phyloP scores from a whole-genome alignment of 2,329 filamentous ascomycete genomes.

The Aspergillus neoniger region DNA sequence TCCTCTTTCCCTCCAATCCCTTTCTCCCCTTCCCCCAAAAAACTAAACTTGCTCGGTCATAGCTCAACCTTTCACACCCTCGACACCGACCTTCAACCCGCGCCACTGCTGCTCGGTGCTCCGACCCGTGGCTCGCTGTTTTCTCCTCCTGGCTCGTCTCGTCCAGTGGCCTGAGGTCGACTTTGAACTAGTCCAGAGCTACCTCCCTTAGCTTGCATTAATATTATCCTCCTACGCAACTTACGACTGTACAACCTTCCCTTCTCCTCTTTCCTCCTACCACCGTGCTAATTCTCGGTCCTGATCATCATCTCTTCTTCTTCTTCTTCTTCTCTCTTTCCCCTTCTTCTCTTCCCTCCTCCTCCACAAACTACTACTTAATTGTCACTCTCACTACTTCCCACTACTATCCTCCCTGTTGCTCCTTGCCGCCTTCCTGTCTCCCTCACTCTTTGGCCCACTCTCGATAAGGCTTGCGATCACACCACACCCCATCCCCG shows the following conservation, averaged over 20 bases:
- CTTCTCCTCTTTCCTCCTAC: constrained; percentile 12
- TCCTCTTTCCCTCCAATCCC: neutral
- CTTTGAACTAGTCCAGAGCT: constrained; percentile 11
- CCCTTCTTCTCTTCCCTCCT: constrained; percentile 15
- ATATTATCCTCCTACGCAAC: constrained; percentile 12
- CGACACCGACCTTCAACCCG: constrained; percentile 12
- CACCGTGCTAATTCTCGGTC: neutral
- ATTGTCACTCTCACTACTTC: neutral
- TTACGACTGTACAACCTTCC: constrained; percentile 19
- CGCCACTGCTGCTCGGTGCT: constrained; percentile 27
- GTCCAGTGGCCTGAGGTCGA: constrained; percentile 24
- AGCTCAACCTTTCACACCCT: constrained; percentile 2
- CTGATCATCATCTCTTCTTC: constrained; percentile 18
- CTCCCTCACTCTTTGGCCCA: constrained; percentile 15
- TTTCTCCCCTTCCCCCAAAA: too few relatives aligned
- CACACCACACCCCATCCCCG: constrained; percentile 14
- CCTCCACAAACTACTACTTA: neutral
- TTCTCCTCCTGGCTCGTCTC: constrained; percentile 15
- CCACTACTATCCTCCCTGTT: constrained; percentile 1
- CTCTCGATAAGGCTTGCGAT: constrained; percentile 16
- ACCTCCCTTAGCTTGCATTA: constrained; percentile 22
- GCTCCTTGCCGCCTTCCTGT: constrained; percentile 13
- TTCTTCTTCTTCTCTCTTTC: constrained; percentile 11
- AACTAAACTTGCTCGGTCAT: constrained; percentile 16
- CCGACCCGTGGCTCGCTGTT: constrained; percentile 25